Evolutionary conservation across 176 grass and related monocot genomes (phyloP).

Genomic region (Pontederia paniculata): DNA sequence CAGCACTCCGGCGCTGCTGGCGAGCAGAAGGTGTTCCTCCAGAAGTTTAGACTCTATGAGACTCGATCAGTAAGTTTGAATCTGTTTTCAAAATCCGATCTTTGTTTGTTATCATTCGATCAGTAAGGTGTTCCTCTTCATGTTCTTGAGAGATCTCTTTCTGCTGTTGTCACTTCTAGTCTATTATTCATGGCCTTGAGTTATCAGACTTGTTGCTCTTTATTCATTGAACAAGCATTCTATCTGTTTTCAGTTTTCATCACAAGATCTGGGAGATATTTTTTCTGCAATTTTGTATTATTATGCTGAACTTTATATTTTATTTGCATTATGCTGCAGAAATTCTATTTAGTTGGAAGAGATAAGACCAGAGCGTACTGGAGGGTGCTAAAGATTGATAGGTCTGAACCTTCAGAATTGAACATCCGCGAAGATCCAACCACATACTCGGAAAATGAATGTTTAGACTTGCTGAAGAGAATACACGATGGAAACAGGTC

Average conservation of each 20-base stretch:
- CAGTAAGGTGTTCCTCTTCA: too few species aligned
- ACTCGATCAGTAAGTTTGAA: slow-evolving; percentile 73
- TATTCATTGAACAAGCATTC: neutral
- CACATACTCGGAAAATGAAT: slow-evolving; percentile 52
- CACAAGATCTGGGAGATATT: neutral
- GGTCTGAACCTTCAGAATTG: slow-evolving; percentile 52
- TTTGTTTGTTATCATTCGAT: neutral
- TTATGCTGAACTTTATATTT: neutral
- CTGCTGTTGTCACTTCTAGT: too few species aligned
- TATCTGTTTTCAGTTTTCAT: neutral
- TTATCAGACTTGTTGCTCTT: neutral
- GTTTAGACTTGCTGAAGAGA: slow-evolving; percentile 46
- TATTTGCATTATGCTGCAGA: slow-evolving; percentile 36
- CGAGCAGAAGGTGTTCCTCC: slow-evolving; percentile 35
- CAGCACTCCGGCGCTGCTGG: neutral
- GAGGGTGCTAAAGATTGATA: slow-evolving; percentile 78
- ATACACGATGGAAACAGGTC: slow-evolving; percentile 68
- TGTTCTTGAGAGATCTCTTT: too few species aligned
- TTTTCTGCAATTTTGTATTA: neutral
- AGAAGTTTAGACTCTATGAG: slow-evolving; percentile 91
- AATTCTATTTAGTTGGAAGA: slow-evolving; percentile 82
- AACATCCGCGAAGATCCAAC: slow-evolving; percentile 65
- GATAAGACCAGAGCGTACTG: slow-evolving; percentile 61
- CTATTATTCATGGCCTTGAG: too few species aligned
- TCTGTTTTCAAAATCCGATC: neutral